These are phyloP conservation scores for Bryoerythrophyllum caledonicum DNA, from an alignment of 225 moss, liverwort and hornwort genomes.

Conservation along the genomic window DNA sequence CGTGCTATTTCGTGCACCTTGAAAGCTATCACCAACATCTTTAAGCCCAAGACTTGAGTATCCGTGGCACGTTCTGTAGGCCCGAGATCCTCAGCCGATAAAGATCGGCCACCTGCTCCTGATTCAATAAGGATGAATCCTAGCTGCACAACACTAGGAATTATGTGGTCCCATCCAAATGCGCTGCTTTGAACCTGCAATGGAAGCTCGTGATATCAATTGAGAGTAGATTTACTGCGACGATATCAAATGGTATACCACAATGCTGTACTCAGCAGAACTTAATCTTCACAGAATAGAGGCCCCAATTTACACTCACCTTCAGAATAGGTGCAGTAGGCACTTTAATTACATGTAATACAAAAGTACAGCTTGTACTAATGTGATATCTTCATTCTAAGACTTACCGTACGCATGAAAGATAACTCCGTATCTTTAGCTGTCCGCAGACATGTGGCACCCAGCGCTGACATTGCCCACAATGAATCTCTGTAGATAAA, in stretches of 20 bases:
- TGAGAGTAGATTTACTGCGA: conserved; percentile 18
- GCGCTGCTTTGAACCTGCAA: conserved; percentile 85
- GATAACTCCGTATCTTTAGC: conserved; percentile 57
- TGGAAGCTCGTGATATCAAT: conserved; percentile 14
- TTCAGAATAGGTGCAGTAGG: conserved; percentile 3
- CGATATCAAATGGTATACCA: conserved; percentile 11
- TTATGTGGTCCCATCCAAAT: conserved; percentile 95
- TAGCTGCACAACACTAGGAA: conserved; percentile 87
- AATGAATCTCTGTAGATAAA: conserved; percentile 61
- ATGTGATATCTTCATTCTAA: conserved; percentile 1
- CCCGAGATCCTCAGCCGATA: conserved; percentile 42
- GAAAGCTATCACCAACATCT: conserved; percentile 73
- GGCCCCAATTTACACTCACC: conserved; percentile 3
- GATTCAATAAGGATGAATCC: conserved; percentile 86
- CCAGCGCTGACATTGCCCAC: conserved; percentile 68
- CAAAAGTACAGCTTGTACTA: conserved; percentile 12
- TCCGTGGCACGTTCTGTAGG: conserved; percentile 57
- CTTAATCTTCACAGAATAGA: conserved; percentile 13
- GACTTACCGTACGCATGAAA: conserved; percentile 76
- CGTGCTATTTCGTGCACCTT: conserved; percentile 92
- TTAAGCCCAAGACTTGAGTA: conserved; percentile 72
- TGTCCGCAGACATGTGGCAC: conserved; percentile 53
- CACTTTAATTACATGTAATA: conserved; percentile 19
- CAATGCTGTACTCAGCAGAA: conserved; percentile 6
- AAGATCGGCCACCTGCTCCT: conserved; percentile 47